Conservation (phyloP, 148 eudicot species). For the Amaranthus hypochondriacus region DNA sequence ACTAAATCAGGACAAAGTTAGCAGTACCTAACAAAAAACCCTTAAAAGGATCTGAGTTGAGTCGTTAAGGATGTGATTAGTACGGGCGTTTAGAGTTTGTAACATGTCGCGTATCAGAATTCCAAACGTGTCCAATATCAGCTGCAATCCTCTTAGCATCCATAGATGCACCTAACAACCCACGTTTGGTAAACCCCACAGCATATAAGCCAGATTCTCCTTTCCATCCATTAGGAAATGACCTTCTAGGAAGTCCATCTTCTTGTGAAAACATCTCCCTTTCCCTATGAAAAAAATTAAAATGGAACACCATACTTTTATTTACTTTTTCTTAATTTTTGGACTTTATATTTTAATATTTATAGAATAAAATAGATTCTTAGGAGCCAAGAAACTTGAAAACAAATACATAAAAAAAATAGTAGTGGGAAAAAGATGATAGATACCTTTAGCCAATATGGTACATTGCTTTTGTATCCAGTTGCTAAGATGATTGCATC, state of each 20-base stretch:
- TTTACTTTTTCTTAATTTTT: constrained; percentile 4
- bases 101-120: constrained; percentile 30
- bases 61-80: neutral
- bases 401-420: constrained; percentile 10
- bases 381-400: constrained; percentile 3
- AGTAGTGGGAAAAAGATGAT: neutral
- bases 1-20: no score
- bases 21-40: neutral
- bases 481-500: constrained; percentile 84
- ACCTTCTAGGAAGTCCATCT: constrained; percentile 63
- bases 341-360: neutral
- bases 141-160: constrained; percentile 61
- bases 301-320: constrained; percentile 19
- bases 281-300: constrained; percentile 42
- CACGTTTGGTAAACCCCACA: constrained; percentile 84
- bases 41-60: neutral
- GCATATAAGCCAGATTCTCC: constrained; percentile 70
- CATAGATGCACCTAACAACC: constrained; percentile 73
- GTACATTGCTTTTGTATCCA: constrained; percentile 86
- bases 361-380: neutral
- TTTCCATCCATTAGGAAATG: constrained; percentile 88
- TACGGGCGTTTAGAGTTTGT: constrained; percentile 17
- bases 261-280: constrained; percentile 58
- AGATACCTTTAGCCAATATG: constrained; percentile 79
- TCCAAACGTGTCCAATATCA: constrained; percentile 49